These are phyloP conservation scores for Salix koriyanagi DNA, from an alignment of 345 rosid species.

Conservation along the genomic window DNA sequence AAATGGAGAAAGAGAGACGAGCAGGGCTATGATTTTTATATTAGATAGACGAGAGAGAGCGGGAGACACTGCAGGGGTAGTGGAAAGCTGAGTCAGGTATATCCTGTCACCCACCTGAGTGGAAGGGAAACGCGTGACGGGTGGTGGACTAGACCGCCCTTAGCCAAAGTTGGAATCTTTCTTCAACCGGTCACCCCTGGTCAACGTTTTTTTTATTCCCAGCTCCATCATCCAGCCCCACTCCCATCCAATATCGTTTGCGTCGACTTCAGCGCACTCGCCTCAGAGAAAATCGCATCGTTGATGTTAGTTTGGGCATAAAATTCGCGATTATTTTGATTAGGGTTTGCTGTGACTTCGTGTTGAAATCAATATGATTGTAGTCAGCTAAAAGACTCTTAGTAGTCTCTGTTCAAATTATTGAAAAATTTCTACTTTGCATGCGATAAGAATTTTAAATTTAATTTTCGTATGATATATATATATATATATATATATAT, in stretches of 20 bases:
- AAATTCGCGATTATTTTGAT: not conserved
- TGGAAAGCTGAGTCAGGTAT: conserved; percentile 37
- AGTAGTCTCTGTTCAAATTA: too few species aligned
- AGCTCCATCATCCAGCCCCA: not conserved
- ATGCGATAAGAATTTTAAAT: not conserved
- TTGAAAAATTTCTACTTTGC: not conserved
- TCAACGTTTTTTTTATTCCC: not conserved
- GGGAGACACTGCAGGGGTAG: not conserved
- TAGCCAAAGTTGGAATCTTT: not conserved
- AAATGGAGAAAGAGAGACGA: not conserved
- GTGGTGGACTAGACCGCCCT: not conserved
- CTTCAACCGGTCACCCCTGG: not conserved
- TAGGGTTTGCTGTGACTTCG: not conserved
- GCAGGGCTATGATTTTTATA: not conserved
- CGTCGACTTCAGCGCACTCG: not conserved
- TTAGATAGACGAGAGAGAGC: conserved; percentile 11
- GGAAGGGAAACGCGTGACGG: conserved; percentile 15
- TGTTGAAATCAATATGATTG: not conserved
- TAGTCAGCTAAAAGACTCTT: not conserved
- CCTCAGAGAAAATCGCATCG: not conserved
- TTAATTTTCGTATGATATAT: not conserved
- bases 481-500: not conserved
- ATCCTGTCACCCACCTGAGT: conserved; percentile 34
- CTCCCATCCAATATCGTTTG: not conserved
- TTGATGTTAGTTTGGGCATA: not conserved